Evolutionary conservation across 73 alveolate genomes (phyloP), one percentile per base, ranked within the genome.

Genomic region (Tetrahymena elliotti): DNA sequence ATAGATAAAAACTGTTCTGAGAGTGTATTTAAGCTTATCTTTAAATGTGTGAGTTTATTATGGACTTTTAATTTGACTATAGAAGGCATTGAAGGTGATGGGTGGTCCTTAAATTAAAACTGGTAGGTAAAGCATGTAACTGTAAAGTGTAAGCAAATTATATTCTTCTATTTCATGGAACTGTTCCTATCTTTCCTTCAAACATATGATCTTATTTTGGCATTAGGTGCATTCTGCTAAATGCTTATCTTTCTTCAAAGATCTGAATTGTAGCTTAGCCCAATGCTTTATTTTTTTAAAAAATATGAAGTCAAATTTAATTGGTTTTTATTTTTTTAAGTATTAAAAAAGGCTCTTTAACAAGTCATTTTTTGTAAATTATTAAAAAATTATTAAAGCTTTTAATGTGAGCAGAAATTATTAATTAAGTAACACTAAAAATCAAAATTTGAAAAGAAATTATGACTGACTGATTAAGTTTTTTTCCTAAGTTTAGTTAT

Each of bases 31-130:
- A 33, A 94, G 35, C 31, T 47, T 88, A 10, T 94, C 93, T 33
- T 39, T 53, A 3, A 53, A 24, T 36, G 39, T 33, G n/a, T 94
- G 53, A 47, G 96, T 92, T 47, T 84, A 47, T 88, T 84, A 52
- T n/a, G 93, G 93, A 5, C 33, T n/a, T 39, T 88, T 94, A 33
- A 94, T 36, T 88, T 94, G 39, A 11, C 95, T 53, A 33, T 94
- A 40, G 95, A 94, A 94, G 35, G 96, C 96, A 53, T 94, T 94
- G 83, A 94, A 94, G 27, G 96, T 94, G 40, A 88, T 35, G 0
- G 96, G 93, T 0, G 96, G 96, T 18, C 96, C 96, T 88, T 94
- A 41, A 33, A 94, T 84, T 31, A 94, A 36, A 35, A 94, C 82
- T 9, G 96, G 96, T 38, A 93, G 16, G 33, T 94, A 94, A 53